Evolutionary conservation across 306 rosid species (phyloP).

Genomic region (Lotus japonicus): DNA sequence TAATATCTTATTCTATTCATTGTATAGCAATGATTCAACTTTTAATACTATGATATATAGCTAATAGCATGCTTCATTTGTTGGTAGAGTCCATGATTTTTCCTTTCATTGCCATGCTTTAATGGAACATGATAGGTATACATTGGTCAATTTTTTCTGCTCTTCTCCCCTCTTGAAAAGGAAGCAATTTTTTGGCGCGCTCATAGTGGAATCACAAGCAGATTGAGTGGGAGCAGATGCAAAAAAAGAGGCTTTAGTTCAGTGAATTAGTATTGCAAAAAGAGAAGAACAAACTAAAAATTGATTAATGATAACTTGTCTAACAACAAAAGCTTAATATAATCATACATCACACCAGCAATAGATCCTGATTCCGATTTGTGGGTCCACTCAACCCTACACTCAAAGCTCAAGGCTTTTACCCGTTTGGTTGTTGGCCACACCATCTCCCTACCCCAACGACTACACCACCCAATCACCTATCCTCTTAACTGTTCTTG

Average conservation of each 20-base stretch:
- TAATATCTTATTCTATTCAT: background rate
- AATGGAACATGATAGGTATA: slow-evolving; percentile 8
- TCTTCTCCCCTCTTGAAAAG: slow-evolving; percentile 12
- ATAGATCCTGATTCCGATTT: slow-evolving; percentile 80
- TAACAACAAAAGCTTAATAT: slow-evolving; percentile 38
- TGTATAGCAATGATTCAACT: background rate
- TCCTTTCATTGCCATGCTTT: slow-evolving; percentile 17
- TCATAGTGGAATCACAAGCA: slow-evolving; percentile 22
- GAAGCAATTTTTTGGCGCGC: slow-evolving; percentile 19
- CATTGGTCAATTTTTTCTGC: slow-evolving; percentile 27
- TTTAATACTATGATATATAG: slow-evolving; percentile 9
- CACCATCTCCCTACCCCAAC: slow-evolving; percentile 54
- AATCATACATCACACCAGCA: slow-evolving; percentile 62
- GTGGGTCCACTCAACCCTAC: slow-evolving; percentile 71
- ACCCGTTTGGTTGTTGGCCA: slow-evolving; percentile 52
- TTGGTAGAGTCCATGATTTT: background rate
- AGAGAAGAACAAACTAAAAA: slow-evolving; percentile 19
- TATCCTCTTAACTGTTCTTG: slow-evolving; percentile 34
- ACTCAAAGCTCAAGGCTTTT: slow-evolving; percentile 42
- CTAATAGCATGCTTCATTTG: slow-evolving; percentile 21
- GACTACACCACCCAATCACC: slow-evolving; percentile 56
- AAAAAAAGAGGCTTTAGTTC: slow-evolving; percentile 17
- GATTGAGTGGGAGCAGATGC: slow-evolving; percentile 37
- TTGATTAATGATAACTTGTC: slow-evolving; percentile 28
- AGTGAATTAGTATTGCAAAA: slow-evolving; percentile 20